Conservation (phyloP, 2,329 filamentous ascomycete species). For the Penicillium sp. region DNA sequence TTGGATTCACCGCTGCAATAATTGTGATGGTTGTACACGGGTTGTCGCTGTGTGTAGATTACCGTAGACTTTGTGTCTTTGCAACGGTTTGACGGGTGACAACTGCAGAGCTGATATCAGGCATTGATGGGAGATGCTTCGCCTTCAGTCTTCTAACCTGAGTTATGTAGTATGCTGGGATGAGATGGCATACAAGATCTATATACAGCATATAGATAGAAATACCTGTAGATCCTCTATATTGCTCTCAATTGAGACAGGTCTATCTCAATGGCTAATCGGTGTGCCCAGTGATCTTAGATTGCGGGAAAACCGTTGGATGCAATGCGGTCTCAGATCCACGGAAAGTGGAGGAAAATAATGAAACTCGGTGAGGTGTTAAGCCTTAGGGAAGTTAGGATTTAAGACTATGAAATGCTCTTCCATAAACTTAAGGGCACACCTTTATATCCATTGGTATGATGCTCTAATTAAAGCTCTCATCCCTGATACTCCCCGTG, state of each 20-base stretch:
- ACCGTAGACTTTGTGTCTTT: conserved; percentile 19
- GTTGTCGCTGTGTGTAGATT: conserved; percentile 25
- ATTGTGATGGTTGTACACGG: conserved; percentile 21
- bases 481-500: background rate
- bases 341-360: conserved; percentile 4
- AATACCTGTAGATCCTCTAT: background rate
- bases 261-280: background rate
- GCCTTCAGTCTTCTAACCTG: conserved; percentile 1
- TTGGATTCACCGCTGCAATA: conserved; percentile 27
- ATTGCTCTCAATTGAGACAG: background rate
- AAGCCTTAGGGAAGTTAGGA: background rate
- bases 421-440: background rate
- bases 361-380: background rate
- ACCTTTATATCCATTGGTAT: background rate
- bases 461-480: background rate
- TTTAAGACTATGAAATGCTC: background rate
- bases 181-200: background rate
- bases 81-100: conserved; percentile 21
- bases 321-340: conserved; percentile 25
- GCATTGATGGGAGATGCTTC: conserved; percentile 25
- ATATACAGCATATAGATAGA: background rate
- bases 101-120: conserved; percentile 27
- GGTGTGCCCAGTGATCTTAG: background rate
- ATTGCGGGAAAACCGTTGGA: conserved; percentile 14
- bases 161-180: background rate